A percentile compares a stretch with the other conserved stretches of the same genome.
Conservation (phyloP, 768 basidiomycete genomes). For the Kockovaella imperatae region DNA sequence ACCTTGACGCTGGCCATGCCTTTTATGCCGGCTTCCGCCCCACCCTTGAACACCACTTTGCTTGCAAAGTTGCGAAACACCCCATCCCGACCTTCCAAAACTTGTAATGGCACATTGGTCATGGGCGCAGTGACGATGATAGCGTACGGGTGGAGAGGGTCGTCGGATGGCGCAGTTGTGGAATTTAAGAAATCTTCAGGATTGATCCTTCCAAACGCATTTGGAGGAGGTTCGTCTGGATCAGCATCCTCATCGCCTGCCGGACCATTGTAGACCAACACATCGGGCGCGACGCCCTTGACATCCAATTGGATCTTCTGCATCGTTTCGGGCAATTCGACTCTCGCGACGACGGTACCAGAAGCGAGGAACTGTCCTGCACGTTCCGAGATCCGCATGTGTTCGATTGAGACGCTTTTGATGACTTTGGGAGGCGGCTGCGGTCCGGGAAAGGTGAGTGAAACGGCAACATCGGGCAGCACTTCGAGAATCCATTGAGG, state of each 20-base stretch:
- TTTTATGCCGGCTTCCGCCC: constrained; percentile 42
- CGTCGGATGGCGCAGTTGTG: constrained; percentile 31
- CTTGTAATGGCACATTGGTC: constrained; percentile 42
- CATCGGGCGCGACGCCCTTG: constrained; percentile 47
- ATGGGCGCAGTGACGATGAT: constrained; percentile 37
- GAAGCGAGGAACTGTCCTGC: constrained; percentile 36
- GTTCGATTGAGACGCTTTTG: constrained; percentile 37
- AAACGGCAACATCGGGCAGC: constrained; percentile 17
- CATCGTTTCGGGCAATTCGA: constrained; percentile 59
- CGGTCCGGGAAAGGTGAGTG: constrained; percentile 39
- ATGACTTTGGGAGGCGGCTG: constrained; percentile 36
- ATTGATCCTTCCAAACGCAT: constrained; percentile 49
- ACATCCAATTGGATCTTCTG: constrained; percentile 56
- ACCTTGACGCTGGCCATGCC: constrained; percentile 37
- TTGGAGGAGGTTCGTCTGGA: constrained; percentile 35
- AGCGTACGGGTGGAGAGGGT: constrained; percentile 15
- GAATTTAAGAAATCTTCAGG: constrained; percentile 52
- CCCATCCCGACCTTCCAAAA: constrained; percentile 52
- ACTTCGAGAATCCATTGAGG: constrained; percentile 33
- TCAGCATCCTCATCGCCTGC: constrained; percentile 50
- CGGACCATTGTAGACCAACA: constrained; percentile 39
- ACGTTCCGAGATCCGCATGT: constrained; percentile 38
- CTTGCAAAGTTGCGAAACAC: constrained; percentile 39
- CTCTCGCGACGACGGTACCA: constrained; percentile 36
- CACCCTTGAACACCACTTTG: constrained; percentile 44